Evolutionary conservation across 805 yeast species (phyloP).

Genomic region (Yarrowia sp.): DNA sequence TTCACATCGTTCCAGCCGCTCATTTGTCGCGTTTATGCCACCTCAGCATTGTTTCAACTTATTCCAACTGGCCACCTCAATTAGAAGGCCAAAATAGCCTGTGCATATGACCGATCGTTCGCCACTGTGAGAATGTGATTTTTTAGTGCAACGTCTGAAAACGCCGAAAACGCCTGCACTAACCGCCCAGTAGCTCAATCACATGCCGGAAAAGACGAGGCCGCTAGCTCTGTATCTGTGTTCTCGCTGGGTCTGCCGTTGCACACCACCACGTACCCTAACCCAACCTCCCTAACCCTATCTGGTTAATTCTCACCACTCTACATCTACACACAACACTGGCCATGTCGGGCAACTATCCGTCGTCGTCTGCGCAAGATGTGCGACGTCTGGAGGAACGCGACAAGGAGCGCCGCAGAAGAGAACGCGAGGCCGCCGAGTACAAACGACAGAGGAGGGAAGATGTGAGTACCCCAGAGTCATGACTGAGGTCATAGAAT

Average conservation of each 20-base stretch:
- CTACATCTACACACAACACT: constrained; percentile 31
- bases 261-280: constrained; percentile 4
- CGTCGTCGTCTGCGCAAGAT: constrained; percentile 37
- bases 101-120: constrained; percentile 20
- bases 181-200: too few species aligned
- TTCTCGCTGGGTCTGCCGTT: too few species aligned
- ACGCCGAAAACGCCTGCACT: not conserved
- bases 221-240: too few species aligned
- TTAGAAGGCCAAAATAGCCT: constrained; percentile 7
- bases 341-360: constrained; percentile 38
- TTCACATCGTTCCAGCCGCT: too few species aligned
- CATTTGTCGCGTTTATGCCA: too few species aligned
- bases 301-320: constrained; percentile 28
- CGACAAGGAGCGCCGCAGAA: constrained; percentile 45
- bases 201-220: not conserved
- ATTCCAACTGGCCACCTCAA: not conserved
- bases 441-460: constrained; percentile 43
- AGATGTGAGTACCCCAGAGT: constrained; percentile 35
- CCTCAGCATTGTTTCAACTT: too few species aligned
- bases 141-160: constrained; percentile 3
- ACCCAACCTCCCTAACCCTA: constrained; percentile 37
- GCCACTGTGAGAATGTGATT: not conserved
- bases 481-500: not conserved
- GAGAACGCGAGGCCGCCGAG: constrained; percentile 46
- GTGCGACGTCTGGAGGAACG: constrained; percentile 43